Evolutionary conservation across 179 eudicot genomes (phyloP).

Genomic region (Drosera spatulata): DNA sequence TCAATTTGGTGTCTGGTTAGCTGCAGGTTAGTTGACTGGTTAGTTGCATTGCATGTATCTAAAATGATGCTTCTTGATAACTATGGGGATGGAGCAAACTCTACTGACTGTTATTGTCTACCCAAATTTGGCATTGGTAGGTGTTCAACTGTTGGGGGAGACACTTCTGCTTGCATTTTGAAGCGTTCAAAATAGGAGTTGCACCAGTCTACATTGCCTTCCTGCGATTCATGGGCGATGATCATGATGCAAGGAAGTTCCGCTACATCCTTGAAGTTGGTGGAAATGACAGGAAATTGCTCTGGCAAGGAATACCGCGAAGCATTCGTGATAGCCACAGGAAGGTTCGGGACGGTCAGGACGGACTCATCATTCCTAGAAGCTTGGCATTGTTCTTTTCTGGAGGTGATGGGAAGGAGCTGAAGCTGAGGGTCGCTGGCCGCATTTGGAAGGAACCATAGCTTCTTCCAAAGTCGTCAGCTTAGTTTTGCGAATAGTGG

Average conservation of each 20-base stretch:
- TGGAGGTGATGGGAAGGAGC: conserved; percentile 32
- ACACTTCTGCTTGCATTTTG: conserved; percentile 60
- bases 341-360: conserved; percentile 42
- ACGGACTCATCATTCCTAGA: conserved; percentile 45
- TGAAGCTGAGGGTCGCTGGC: conserved; percentile 48
- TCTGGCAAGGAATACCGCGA: conserved; percentile 56
- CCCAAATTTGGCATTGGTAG: conserved; percentile 11
- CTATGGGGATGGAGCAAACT: too few relatives aligned
- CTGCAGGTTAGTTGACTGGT: too few relatives aligned
- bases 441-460: conserved; percentile 47
- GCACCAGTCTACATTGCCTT: conserved; percentile 55
- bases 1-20: too few relatives aligned
- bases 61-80: too few relatives aligned
- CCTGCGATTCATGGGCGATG: conserved; percentile 67
- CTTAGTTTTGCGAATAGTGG: too few relatives aligned
- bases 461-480: background rate
- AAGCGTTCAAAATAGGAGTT: conserved; percentile 36
- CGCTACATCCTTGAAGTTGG: conserved; percentile 52
- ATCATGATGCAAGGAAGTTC: conserved; percentile 42
- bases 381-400: conserved; percentile 19
- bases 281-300: conserved; percentile 35
- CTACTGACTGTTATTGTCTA: too few relatives aligned
- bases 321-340: conserved; percentile 55
- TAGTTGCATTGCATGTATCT: too few relatives aligned
- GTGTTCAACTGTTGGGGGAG: conserved; percentile 45